Base-by-base conservation (phyloP, 768 basidiomycete genomes). In the Lentinula sp. region DNA sequence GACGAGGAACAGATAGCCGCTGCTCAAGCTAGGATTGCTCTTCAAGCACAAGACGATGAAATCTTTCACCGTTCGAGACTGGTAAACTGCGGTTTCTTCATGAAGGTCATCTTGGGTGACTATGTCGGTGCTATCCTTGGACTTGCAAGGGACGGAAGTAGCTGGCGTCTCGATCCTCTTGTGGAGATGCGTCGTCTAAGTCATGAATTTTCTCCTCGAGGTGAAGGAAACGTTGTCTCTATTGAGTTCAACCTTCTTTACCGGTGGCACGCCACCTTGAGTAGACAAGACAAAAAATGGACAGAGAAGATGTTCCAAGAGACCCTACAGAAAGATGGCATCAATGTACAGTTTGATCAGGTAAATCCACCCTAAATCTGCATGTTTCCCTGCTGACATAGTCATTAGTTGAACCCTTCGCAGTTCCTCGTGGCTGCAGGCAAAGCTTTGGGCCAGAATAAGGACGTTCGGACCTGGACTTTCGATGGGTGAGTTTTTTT, bases 71-170 rank as follows among this genome's bases (percentile, higher is more conserved):
- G 87, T 33, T 78, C 88, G 9, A 81, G 90, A 52, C 75, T 91
- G 50, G 84, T 91, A 49, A 92, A 92, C 69, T 86, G 73, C 18
- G 77, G 71, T 2, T 77, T 69, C 64, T 78, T 80, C 60, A 72
- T 78, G 69, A 57, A 63, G 33, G 49, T 63, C 9, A 63, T 63
- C n/a, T 46, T 63, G 28, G 81, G 81, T 79, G 90, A 91, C 69
- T 92, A 92, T 63, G 85, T 92, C 16, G 88, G 87, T 16, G 80
- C 81, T 18, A 91, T 92, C 64, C 77, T 92, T 35, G 86, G 85
- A 16, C 79, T 90, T 13, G 82, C 79, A n/a, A 76, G 82, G 36
- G 86, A 91, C 64, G 82, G 84, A 2, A 73, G 73, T 61, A 68
- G 73, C 43, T 92, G 90, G 90, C 80, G 87, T 59, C 74, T 92